Base-by-base conservation (phyloP, 805 yeast species). In the Monosporozyma siamensis region DNA sequence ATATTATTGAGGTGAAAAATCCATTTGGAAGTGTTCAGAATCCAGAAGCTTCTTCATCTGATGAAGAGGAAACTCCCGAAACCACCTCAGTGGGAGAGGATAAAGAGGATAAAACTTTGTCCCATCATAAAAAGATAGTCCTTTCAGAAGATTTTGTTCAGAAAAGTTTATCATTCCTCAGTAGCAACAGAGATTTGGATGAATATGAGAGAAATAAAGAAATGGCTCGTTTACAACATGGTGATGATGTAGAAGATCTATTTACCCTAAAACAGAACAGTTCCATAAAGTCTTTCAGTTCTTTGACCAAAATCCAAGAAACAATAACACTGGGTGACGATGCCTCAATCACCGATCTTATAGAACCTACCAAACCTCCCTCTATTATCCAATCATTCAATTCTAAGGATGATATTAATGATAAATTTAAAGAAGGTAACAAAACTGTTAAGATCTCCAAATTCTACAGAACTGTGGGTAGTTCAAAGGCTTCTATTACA, bases 401-500 rank as follows among this genome's bases (percentile, higher is more conserved):
- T 39, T 59, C 70, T 2, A 58, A 54, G 42, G 55, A 55, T 3
- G 68, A 63, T 27, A 59, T 61, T n/a, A 67, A 63, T 37, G 65
- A 61, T 11, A 65, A 62, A 26, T 68, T 63, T 43, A 66, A 67
- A 43, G 72, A 67, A 29, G 71, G 70, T 20, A 66, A 63, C 20
- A 65, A 63, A 31, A 54, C 63, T 5, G 82, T 80, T 15, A 75
- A 75, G 1, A 59, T 76, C 4, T 68, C 76, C 36, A 73, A 72
- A 26, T 68, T 72, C 23, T 74, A 75, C 52, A 77, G 70, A 55
- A 69, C 71, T 9, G 80, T 76, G 1, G 68, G 77, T 1, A 75
- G 80, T 6, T 64, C 75, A 4, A 73, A 69, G 46, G 75, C 82
- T 1, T 74, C 82, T 7, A 72, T 82, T 48, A 72, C 80, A 37